phyloP scores from a whole-genome alignment of 2,329 filamentous ascomycete species.

The Claviceps capensis region DNA sequence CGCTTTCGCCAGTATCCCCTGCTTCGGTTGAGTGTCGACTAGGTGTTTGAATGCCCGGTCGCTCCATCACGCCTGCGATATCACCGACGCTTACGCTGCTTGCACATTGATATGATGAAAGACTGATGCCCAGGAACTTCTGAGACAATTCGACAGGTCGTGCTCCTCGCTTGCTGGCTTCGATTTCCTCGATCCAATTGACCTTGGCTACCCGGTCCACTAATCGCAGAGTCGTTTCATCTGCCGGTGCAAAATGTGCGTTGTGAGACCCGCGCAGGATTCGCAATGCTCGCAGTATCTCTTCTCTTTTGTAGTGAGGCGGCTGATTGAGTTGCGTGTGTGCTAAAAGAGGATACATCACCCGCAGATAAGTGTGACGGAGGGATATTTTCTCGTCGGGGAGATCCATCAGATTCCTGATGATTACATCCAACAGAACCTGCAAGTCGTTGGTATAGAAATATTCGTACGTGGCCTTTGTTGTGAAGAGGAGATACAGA shows the following conservation, averaged over 20 bases:
- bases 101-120: constrained; percentile 49
- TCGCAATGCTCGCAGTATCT: constrained; percentile 62
- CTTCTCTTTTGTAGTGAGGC: constrained; percentile 82
- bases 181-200: constrained; percentile 44
- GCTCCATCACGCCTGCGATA: constrained; percentile 67
- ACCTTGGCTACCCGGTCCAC: constrained; percentile 64
- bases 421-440: constrained; percentile 87
- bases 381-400: constrained; percentile 67
- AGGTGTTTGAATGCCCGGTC: constrained; percentile 69
- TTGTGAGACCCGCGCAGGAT: constrained; percentile 53
- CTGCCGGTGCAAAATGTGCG: constrained; percentile 65
- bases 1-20: constrained; percentile 8
- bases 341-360: constrained; percentile 77
- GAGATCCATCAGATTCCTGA: constrained; percentile 90
- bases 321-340: constrained; percentile 82
- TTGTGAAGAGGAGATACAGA: constrained; percentile 90
- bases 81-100: constrained; percentile 67
- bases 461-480: constrained; percentile 82
- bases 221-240: constrained; percentile 66
- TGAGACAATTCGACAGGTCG: constrained; percentile 35
- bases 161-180: constrained; percentile 19
- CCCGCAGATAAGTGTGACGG: constrained; percentile 86
- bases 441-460: constrained; percentile 97
- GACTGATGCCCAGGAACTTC: constrained; percentile 56
- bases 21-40: constrained; percentile 38